Percentiles rank a stretch among this genome's conserved stretches.
phyloP scores from a whole-genome alignment of 2,329 filamentous ascomycete species.

The Cylindrodendrum hubeiense region DNA sequence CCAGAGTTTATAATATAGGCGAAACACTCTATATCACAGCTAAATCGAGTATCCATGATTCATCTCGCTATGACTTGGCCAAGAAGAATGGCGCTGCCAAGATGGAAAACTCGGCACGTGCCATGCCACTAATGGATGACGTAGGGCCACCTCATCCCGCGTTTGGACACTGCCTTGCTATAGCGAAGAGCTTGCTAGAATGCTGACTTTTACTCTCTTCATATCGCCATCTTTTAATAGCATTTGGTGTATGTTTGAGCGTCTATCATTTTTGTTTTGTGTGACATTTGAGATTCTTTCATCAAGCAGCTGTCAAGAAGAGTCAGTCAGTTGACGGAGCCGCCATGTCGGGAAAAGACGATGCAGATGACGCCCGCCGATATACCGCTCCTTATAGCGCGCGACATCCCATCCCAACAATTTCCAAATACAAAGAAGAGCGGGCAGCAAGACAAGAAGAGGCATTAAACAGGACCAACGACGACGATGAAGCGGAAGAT shows the following conservation, averaged over 20 bases:
- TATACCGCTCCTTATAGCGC: constrained; percentile 57
- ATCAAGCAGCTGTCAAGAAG: constrained; percentile 9
- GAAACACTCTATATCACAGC: background rate
- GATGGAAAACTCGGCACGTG: constrained; percentile 41
- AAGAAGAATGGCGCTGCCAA: constrained; percentile 36
- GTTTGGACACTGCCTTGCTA: constrained; percentile 13
- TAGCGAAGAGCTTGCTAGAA: background rate
- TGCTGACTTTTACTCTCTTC: background rate
- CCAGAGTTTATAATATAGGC: background rate
- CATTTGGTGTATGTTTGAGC: background rate
- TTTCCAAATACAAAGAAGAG: constrained; percentile 62
- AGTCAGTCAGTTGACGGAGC: constrained; percentile 11
- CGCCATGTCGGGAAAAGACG: constrained; percentile 52
- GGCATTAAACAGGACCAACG: constrained; percentile 49
- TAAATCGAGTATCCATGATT: background rate
- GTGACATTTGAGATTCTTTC: constrained; percentile 6
- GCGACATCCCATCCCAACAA: constrained; percentile 60
- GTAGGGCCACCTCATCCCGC: constrained; percentile 40
- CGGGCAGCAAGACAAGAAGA: constrained; percentile 58
- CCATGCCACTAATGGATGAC: constrained; percentile 37
- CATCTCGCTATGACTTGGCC: constrained; percentile 15
- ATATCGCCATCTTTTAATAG: background rate
- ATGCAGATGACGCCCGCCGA: constrained; percentile 53
- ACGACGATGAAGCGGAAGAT: constrained; percentile 27
- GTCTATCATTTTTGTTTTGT: background rate